Conservation (phyloP, 768 basidiomycete species). For the Phylloporus scabripes region DNA sequence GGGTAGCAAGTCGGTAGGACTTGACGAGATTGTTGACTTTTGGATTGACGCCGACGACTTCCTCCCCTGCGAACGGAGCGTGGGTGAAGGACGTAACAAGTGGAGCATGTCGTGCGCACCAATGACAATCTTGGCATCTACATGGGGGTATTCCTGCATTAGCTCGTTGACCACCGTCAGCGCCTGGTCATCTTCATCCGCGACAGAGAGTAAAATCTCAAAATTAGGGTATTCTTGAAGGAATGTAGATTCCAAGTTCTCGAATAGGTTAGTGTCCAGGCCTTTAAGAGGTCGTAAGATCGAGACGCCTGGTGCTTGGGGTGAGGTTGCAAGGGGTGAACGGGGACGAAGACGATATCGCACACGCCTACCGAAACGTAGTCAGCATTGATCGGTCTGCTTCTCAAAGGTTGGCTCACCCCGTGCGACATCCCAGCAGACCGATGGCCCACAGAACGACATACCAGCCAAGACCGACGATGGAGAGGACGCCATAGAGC, state of each 20-base stretch:
- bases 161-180: constrained; percentile 77
- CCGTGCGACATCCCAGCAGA: constrained; percentile 60
- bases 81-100: neutral
- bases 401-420: constrained; percentile 43
- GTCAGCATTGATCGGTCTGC: constrained; percentile 2
- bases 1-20: constrained; percentile 69
- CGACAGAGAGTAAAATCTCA: constrained; percentile 88
- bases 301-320: constrained; percentile 77
- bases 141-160: constrained; percentile 68
- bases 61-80: constrained; percentile 52
- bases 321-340: constrained; percentile 51
- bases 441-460: constrained; percentile 56
- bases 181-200: constrained; percentile 85
- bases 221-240: constrained; percentile 86
- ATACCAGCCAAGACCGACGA: constrained; percentile 57
- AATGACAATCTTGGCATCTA: constrained; percentile 68
- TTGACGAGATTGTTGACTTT: constrained; percentile 96
- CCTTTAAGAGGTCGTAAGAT: constrained; percentile 94
- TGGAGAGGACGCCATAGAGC: constrained; percentile 21
- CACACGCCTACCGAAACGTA: constrained; percentile 47
- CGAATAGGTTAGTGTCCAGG: constrained; percentile 90
- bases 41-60: constrained; percentile 86
- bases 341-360: constrained; percentile 67
- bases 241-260: constrained; percentile 93
- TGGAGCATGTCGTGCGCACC: constrained; percentile 42